A percentile compares a stretch with the other conserved stretches of the same genome.
Conservation (phyloP, 495 filamentous ascomycete genomes). For the Recurvomyces mirabilis region DNA sequence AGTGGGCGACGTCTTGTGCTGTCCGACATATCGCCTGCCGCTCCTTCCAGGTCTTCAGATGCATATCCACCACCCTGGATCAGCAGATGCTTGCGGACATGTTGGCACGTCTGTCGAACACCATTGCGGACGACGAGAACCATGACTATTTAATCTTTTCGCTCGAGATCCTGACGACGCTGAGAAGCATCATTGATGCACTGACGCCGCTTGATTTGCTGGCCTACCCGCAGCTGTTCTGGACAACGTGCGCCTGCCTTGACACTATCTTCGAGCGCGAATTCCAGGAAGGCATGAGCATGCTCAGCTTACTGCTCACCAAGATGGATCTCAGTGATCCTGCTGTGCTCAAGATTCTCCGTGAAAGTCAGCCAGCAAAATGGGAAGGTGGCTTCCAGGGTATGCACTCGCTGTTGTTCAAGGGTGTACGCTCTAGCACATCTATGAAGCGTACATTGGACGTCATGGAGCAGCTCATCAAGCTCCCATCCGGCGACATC, state of each 20-base stretch:
- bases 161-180: slow-evolving; percentile 89
- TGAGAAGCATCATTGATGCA: slow-evolving; percentile 79
- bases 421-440: slow-evolving; percentile 77
- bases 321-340: slow-evolving; percentile 72
- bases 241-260: slow-evolving; percentile 90
- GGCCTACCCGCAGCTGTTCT: slow-evolving; percentile 87
- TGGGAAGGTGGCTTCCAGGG: slow-evolving; percentile 91
- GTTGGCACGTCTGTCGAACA: slow-evolving; percentile 87
- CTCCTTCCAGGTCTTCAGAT: slow-evolving; percentile 95
- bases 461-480: slow-evolving; percentile 64
- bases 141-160: slow-evolving; percentile 89
- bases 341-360: slow-evolving; percentile 52
- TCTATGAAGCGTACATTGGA: slow-evolving; percentile 67
- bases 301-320: slow-evolving; percentile 78
- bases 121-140: slow-evolving; percentile 77
- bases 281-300: slow-evolving; percentile 79
- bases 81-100: slow-evolving; percentile 91
- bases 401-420: slow-evolving; percentile 73
- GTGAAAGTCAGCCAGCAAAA: slow-evolving; percentile 65
- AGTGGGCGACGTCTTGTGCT: slow-evolving; percentile 92
- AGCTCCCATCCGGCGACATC: slow-evolving; percentile 66
- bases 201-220: slow-evolving; percentile 68
- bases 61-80: slow-evolving; percentile 79
- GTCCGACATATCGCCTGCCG: slow-evolving; percentile 92
- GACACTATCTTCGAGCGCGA: slow-evolving; percentile 93